Base-by-base conservation (phyloP, 2,329 filamentous ascomycete species). In the Amesomyces nigricolor region DNA sequence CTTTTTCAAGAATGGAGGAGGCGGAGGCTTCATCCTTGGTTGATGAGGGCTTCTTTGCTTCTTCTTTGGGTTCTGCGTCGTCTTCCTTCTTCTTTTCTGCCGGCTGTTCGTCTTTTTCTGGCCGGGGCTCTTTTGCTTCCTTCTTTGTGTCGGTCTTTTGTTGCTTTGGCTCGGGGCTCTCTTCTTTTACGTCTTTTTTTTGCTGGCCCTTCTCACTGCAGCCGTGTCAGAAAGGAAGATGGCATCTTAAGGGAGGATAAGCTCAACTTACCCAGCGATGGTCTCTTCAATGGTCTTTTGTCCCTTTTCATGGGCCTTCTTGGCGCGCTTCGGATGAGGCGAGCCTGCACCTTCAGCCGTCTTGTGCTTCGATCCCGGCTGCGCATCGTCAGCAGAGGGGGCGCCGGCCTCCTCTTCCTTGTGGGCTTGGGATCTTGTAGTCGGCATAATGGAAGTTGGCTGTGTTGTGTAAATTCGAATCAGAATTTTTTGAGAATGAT, bases 1-100 rank as follows among this genome's bases (percentile, higher is more conserved):
- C 91, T 65, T 94, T 95, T 66, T 96, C 91, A 2, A 95, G 77
- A 22, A 95, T 83, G 48, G 64, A 78, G 0, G 78, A 75, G 0
- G 76, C 73, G 1, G 39, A 58, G 29, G 54, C 63, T 14, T 65
- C 40, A 16, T 19, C 47, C 4, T 56, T 42, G n/a, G 38, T 3
- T 32, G 43, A 3, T 9, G 64, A 56, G 26, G 64, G 55, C 19
- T 67, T 55, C 11, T 52, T 52, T 40, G 50, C 58, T 48, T 65
- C 47, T 42, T 29, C 4, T 14, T 35, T 2, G 5, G 14, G 17
- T 2, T 8, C 17, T 35, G 19, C n/a, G 3, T 4, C 14, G 26
- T 47, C 14, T 47, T 35, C 29, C 4, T 47, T 3, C n/a, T 32
- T 4, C 32, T 35, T 35, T 6, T 9, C 32, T 35, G 32, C 8